Base-by-base conservation (phyloP, 1,284 basidiomycete genomes). In the Cryptococcus sp. region DNA sequence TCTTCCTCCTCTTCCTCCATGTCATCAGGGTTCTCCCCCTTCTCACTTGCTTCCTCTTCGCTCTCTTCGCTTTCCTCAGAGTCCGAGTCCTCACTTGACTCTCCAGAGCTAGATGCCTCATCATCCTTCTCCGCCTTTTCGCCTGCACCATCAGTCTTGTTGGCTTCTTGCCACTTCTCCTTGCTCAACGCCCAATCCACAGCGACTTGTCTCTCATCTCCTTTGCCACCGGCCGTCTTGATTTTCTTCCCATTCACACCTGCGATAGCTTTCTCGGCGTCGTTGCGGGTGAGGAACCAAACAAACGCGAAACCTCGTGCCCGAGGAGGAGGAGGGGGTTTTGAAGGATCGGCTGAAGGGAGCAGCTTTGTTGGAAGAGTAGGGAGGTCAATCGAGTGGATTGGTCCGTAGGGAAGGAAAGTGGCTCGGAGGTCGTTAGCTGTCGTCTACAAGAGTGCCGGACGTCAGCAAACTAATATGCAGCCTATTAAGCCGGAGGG, bases 161-260 rank as follows among this genome's bases (percentile, higher is more conserved):
- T 76, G 25, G 73, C 70, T 70, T 89, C 86, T 73, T 92, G 84
- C 89, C 90, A 97, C 75, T 89, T 89, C 56, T 91, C 89, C 79
- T 98, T 96, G 74, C 91, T 91, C 70, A 98, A 78, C 5, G 93
- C 93, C 92, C 93, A 98, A 80, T 98, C 94, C 38, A 99, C 95
- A 5, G 93, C 93, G 23, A 97, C 89, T 17, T 86, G 81, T 50
- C 93, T 81, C 65, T 85, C 87, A 49, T 78, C 75, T 46, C 66
- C 74, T 7, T 50, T 59, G 50, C 80, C 79, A 3, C 72, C 77
- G 1, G 74, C 72, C 41, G 63, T 65, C 66, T 73, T 78, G 47
- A 93, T 80, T 16, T 81, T 82, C 77, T 84, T 86, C 15, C 92
- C 93, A 70, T 98, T 98, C 62, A 91, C 85, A 5, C 82, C 86